phyloP scores from a whole-genome alignment of 1,284 basidiomycete genomes.

The Ceratobasidium sp. region DNA sequence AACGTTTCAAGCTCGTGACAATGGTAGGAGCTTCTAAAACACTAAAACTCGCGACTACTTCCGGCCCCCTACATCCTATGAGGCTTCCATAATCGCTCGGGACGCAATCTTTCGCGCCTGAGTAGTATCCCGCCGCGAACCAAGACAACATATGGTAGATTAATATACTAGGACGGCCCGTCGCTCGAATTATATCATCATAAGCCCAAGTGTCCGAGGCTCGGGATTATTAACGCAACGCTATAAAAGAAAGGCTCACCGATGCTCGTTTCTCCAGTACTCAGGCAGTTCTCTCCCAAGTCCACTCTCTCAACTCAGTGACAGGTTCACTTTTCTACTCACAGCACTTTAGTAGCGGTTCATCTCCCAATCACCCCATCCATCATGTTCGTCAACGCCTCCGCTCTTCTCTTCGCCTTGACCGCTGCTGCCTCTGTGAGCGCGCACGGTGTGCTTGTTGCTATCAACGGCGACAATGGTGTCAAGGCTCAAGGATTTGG shows the following conservation, averaged over 20 bases:
- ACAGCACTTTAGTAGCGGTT: constrained; percentile 11
- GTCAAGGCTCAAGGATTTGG: constrained; percentile 52
- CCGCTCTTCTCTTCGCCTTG: constrained; percentile 44
- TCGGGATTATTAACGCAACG: neutral
- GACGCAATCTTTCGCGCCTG: neutral
- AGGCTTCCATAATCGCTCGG: neutral
- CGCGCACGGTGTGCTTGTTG: constrained; percentile 52
- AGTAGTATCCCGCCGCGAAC: neutral
- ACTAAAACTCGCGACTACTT: neutral
- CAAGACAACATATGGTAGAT: neutral
- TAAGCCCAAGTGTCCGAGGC: neutral
- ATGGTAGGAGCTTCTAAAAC: neutral
- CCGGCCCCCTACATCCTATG: too few species aligned
- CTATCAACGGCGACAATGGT: constrained; percentile 53
- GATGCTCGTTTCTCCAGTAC: neutral
- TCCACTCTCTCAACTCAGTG: constrained; percentile 14
- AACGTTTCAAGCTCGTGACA: neutral
- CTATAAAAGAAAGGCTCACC: neutral
- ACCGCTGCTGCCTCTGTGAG: constrained; percentile 45
- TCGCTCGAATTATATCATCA: neutral
- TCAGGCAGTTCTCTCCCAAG: neutral
- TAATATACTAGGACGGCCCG: neutral
- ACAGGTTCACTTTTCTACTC: constrained; percentile 37
- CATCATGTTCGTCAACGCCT: constrained; percentile 48
- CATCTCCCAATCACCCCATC: neutral